phyloP scores from a whole-genome alignment of 163 green algal genomes.

The Chlamydomonas reinhardtii region DNA sequence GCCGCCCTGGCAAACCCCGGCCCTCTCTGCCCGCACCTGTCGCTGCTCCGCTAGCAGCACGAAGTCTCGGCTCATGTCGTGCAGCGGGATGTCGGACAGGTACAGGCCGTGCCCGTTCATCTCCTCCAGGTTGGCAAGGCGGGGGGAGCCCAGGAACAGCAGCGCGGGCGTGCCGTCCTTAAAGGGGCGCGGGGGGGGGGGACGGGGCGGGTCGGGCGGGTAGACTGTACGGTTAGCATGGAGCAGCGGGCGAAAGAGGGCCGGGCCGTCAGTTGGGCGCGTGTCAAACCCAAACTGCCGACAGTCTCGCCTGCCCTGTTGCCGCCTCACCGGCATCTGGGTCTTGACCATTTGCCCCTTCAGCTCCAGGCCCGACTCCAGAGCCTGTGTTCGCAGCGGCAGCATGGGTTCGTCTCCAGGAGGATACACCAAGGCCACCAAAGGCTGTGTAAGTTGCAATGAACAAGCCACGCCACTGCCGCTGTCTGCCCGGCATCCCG shows the following conservation, averaged over 20 bases:
- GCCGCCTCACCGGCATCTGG: slow-evolving; percentile 15
- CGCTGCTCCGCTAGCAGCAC: slow-evolving; percentile 69
- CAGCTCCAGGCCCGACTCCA: slow-evolving; percentile 43
- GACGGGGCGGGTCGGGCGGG: neutral
- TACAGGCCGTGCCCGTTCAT: slow-evolving; percentile 55
- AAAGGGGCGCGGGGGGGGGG: neutral
- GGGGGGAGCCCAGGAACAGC: slow-evolving; percentile 59
- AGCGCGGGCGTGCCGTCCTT: slow-evolving; percentile 48
- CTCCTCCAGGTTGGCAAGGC: slow-evolving; percentile 56
- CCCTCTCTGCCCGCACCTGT: too few species aligned
- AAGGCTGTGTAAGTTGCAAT: too few species aligned
- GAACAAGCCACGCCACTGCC: too few species aligned
- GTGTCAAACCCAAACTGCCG: too few species aligned
- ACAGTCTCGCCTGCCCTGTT: too few species aligned
- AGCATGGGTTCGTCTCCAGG: neutral
- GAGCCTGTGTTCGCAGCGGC: neutral
- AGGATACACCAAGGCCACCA: too few species aligned
- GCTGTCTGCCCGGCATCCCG: too few species aligned
- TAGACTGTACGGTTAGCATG: too few species aligned
- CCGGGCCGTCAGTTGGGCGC: too few species aligned
- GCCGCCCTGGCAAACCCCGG: too few species aligned
- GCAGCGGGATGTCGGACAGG: slow-evolving; percentile 64
- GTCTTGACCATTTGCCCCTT: slow-evolving; percentile 51
- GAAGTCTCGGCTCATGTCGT: slow-evolving; percentile 66
- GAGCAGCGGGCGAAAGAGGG: too few species aligned